Evolutionary conservation across 345 rosid genomes (phyloP).

Genomic region (Moricandia arvensis): DNA sequence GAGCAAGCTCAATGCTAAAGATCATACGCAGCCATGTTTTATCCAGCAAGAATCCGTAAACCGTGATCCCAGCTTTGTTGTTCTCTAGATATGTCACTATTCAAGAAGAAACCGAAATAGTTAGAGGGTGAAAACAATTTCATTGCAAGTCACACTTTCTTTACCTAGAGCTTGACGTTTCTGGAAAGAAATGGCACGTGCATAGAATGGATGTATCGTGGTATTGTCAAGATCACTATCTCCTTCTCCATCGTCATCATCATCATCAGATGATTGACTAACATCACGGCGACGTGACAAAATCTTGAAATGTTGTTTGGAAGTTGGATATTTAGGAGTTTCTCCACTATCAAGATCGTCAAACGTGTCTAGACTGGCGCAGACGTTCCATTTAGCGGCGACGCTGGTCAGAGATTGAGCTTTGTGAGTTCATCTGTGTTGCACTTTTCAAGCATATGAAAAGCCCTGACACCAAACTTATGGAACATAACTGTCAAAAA

Average conservation of each 20-base stretch:
- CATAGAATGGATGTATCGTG: slow-evolving; percentile 54
- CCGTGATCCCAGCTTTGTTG: slow-evolving; percentile 81
- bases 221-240: slow-evolving; percentile 58
- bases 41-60: slow-evolving; percentile 77
- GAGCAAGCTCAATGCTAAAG: slow-evolving; percentile 73
- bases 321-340: slow-evolving; percentile 44
- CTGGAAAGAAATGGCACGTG: slow-evolving; percentile 64
- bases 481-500: slow-evolving; percentile 64
- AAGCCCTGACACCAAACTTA: slow-evolving; percentile 74
- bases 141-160: background rate
- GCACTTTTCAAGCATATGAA: slow-evolving; percentile 83
- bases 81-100: slow-evolving; percentile 79
- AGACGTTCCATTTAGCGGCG: slow-evolving; percentile 80
- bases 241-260: slow-evolving; percentile 66
- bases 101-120: background rate
- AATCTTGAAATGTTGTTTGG: slow-evolving; percentile 14
- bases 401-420: slow-evolving; percentile 76
- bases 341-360: slow-evolving; percentile 57
- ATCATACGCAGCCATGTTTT: slow-evolving; percentile 80
- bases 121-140: background rate
- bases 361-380: slow-evolving; percentile 64
- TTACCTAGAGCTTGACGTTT: slow-evolving; percentile 85
- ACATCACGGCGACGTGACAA: slow-evolving; percentile 35
- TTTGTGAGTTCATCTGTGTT: slow-evolving; percentile 73
- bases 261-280: slow-evolving; percentile 45